A percentile compares a stretch with the other conserved stretches of the same genome.
phyloP scores from a whole-genome alignment of 2,329 filamentous ascomycete genomes.

The Venturiaceae sp. region DNA sequence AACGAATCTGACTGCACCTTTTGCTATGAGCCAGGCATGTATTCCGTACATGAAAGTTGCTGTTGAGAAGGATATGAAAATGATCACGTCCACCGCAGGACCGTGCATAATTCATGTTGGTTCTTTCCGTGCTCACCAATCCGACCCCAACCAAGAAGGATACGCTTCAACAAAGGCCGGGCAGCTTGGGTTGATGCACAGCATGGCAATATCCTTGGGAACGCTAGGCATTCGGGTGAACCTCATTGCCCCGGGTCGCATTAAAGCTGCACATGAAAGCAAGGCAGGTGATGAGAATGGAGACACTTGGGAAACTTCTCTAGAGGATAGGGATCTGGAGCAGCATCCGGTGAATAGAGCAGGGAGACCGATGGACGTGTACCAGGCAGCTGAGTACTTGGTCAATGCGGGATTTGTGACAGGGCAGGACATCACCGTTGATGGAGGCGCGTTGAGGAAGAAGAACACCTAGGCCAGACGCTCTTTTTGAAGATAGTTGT shows the following conservation, averaged over 20 bases:
- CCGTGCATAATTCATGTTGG: slow-evolving; percentile 38
- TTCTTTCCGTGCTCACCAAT: slow-evolving; percentile 35
- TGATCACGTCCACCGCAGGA: slow-evolving; percentile 20
- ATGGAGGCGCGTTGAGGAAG: slow-evolving; percentile 8
- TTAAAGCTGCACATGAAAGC: slow-evolving; percentile 38
- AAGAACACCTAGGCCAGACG: not conserved
- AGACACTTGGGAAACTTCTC: slow-evolving; percentile 24
- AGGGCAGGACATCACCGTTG: slow-evolving; percentile 12
- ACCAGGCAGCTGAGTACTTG: slow-evolving; percentile 32
- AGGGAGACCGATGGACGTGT: slow-evolving; percentile 35
- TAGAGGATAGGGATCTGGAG: slow-evolving; percentile 29
- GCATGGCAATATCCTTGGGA: slow-evolving; percentile 25
- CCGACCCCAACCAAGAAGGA: slow-evolving; percentile 38
- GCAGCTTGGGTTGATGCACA: slow-evolving; percentile 25
- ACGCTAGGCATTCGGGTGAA: slow-evolving; percentile 26
- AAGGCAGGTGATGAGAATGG: slow-evolving; percentile 34
- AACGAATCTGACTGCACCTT: slow-evolving; percentile 37
- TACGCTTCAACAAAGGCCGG: slow-evolving; percentile 34
- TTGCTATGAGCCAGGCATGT: slow-evolving; percentile 36
- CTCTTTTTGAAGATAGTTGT: too few species aligned
- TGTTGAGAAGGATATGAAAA: slow-evolving; percentile 11
- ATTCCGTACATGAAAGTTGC: slow-evolving; percentile 36
- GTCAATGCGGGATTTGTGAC: slow-evolving; percentile 29
- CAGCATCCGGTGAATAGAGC: slow-evolving; percentile 35
- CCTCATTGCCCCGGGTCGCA: slow-evolving; percentile 35